Conservation (phyloP, 768 basidiomycete genomes). For the Atractiella rhizophila region DNA sequence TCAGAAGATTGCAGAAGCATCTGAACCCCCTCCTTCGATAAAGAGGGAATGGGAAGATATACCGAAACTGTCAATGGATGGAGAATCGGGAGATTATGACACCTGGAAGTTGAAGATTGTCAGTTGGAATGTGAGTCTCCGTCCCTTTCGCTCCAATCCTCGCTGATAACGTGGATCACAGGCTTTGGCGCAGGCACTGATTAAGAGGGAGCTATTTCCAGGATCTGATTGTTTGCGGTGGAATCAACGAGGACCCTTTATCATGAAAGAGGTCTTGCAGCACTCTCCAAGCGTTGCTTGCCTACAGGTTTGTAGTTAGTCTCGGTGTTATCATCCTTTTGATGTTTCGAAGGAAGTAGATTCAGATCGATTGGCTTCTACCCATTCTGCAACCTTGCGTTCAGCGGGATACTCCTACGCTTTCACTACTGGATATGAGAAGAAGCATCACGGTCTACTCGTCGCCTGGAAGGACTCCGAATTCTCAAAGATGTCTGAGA, state of each 20-base stretch:
- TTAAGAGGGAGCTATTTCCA: conserved; percentile 6
- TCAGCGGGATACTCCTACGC: conserved; percentile 1
- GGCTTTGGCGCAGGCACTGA: conserved; percentile 5
- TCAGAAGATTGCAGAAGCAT: too few relatives aligned
- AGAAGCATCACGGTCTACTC: conserved; percentile 5
- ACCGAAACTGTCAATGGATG: too few relatives aligned
- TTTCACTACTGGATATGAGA: conserved; percentile 4
- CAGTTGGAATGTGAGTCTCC: too few relatives aligned
- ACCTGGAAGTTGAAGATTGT: too few relatives aligned
- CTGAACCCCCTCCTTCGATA: too few relatives aligned
- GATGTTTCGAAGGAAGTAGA: too few relatives aligned
- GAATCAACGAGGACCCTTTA: conserved; percentile 4
- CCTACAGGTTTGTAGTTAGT: too few relatives aligned
- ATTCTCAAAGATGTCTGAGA: not conserved
- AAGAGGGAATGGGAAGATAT: too few relatives aligned
- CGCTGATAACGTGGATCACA: too few relatives aligned
- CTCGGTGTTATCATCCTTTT: too few relatives aligned
- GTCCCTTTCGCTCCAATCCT: too few relatives aligned
- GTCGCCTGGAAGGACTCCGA: conserved; percentile 3
- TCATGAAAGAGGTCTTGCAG: conserved; percentile 3
- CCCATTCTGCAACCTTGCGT: not conserved
- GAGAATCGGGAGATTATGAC: too few relatives aligned
- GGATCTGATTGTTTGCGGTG: conserved; percentile 7
- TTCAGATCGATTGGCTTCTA: conserved; percentile 2
- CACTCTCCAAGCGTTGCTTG: conserved; percentile 5